Evolutionary conservation across 139 green algal genomes (phyloP), one percentile per base, ranked within the genome.

Genomic region (Volvox reticuliferus): DNA sequence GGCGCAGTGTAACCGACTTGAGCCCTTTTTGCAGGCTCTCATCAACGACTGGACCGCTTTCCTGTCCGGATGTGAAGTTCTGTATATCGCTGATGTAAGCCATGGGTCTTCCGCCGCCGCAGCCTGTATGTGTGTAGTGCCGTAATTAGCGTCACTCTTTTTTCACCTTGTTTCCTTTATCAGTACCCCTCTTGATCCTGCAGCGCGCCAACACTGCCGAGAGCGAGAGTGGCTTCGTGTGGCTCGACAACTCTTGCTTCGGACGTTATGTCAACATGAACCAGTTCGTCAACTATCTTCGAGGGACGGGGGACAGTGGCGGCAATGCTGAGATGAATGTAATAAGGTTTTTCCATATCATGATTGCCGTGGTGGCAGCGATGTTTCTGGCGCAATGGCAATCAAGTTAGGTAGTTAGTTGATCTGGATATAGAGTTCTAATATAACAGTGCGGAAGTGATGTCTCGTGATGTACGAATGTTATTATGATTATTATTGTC

Each of bases 171-270:
- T 14, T 55, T 55, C 9, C 44, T n/a, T n/a, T 55, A 9, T 14
- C 9, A 55, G 44, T 55, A 55, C 5, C 44, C 44, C 65, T 73
- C 2, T 16, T 73, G 24, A 28, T 9, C 6, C 9, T 19, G 68
- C 84, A 90, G 86, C 86, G 86, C 19, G n/a, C 36, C 17, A 75
- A 90, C 50, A 77, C 71, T 14, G 86, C 73, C 0, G 86, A 90
- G 50, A 84, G 73, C 73, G 86, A 90, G 71, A 55, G 73, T 20
- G 69, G 69, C 86, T 90, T 90, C 73, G 19, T 37, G 5, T 90
- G 71, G 73, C 28, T 21, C 19, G 69, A 90, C 30, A 90, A 90
- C 86, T 90, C 86, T 6, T 90, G 86, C 73, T 90, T 90, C 55
- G 12, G 2, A 9, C 86, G 86, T 12, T 90, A 62, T 76, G 35